Evolutionary conservation across 2,329 filamentous ascomycete species (phyloP).

Genomic region (Pseudocercospora macadamiae): DNA sequence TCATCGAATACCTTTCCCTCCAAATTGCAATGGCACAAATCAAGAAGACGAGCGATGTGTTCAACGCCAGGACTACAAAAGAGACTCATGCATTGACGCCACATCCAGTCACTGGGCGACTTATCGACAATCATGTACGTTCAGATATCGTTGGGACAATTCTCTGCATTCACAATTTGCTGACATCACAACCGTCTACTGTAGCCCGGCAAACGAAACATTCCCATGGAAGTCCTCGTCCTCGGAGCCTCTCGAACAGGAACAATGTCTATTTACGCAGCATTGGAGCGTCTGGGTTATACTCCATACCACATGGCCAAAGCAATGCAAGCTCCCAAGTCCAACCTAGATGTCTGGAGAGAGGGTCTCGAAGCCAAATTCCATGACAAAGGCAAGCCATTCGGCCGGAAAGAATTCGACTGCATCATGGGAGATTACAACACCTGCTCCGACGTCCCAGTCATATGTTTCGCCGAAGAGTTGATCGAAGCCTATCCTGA

Average conservation of each 20-base stretch:
- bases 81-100: constrained; percentile 17
- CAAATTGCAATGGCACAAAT: neutral
- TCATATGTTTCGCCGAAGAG: constrained; percentile 23
- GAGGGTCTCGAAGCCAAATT: constrained; percentile 28
- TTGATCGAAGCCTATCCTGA: too few relatives aligned
- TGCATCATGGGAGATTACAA: constrained; percentile 19
- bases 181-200: too few relatives aligned
- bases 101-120: constrained; percentile 20
- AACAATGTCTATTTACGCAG: constrained; percentile 26
- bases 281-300: constrained; percentile 27
- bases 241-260: constrained; percentile 32
- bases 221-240: constrained; percentile 29
- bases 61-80: constrained; percentile 15
- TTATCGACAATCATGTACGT: constrained; percentile 20
- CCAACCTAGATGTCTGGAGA: constrained; percentile 23
- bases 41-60: constrained; percentile 7
- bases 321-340: constrained; percentile 20
- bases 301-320: constrained; percentile 29
- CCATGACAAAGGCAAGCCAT: constrained; percentile 19
- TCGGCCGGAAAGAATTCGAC: constrained; percentile 21
- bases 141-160: too few relatives aligned
- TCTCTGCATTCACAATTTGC: too few relatives aligned
- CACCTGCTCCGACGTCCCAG: constrained; percentile 28
- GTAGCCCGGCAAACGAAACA: constrained; percentile 21
- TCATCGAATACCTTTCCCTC: neutral